Conservation (phyloP, 129 eudicot species). For the Pseudognaphalium luteoalbum region DNA sequence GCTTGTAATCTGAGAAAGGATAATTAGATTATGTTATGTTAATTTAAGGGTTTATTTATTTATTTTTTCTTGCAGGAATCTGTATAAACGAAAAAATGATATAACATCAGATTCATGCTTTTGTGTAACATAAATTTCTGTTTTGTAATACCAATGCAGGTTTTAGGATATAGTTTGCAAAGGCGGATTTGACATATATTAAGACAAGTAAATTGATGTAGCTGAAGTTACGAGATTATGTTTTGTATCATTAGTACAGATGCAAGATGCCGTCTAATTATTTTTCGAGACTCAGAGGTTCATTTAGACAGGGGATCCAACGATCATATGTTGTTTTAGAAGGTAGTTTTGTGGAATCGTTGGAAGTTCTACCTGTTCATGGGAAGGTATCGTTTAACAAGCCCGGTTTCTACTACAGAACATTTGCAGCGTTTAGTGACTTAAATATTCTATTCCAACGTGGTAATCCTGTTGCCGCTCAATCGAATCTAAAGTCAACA, state of each 20-base stretch:
- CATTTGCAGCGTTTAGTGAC: constrained; percentile 38
- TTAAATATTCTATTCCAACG: constrained; percentile 43
- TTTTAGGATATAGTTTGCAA: background rate
- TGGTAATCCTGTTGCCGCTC: constrained; percentile 51
- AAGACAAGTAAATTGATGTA: background rate
- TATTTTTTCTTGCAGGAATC: no score
- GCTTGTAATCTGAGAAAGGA: no score
- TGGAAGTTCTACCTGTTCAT: constrained; percentile 41
- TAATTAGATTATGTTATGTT: no score
- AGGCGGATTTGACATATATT: constrained; percentile 1
- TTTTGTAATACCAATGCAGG: background rate
- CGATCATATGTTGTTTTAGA: constrained; percentile 45
- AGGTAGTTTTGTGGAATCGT: constrained; percentile 39
- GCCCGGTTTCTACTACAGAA: constrained; percentile 40
- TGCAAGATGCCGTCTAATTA: constrained; percentile 61
- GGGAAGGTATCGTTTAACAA: constrained; percentile 47
- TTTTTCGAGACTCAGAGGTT: constrained; percentile 47
- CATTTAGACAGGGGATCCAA: constrained; percentile 42
- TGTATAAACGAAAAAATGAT: no score
- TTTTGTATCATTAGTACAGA: background rate
- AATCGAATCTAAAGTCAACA: constrained; percentile 46
- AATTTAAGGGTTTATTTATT: no score
- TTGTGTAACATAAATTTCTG: constrained; percentile 1
- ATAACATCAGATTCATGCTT: no score
- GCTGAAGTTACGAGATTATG: constrained; percentile 26